These are phyloP conservation scores for Jamesozyma gamospora DNA, from an alignment of 805 yeast species.

Conservation along the genomic window DNA sequence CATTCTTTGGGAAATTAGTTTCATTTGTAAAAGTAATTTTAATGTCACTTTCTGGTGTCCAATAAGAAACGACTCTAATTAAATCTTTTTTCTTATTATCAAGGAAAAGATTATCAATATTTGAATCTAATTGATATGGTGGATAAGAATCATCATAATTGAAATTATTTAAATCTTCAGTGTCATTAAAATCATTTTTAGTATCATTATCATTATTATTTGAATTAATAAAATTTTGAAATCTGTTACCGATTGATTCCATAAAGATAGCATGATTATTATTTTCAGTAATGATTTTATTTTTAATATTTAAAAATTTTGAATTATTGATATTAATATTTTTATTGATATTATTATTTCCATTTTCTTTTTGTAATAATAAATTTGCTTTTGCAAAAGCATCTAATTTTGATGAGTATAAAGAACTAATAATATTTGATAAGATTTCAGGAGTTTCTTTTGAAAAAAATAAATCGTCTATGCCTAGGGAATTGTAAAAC, in stretches of 20 bases:
- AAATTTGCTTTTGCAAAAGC: conserved; percentile 60
- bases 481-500: conserved; percentile 82
- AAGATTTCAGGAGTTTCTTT: conserved; percentile 73
- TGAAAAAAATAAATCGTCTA: conserved; percentile 87
- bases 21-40: conserved; percentile 59
- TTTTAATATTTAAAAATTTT: conserved; percentile 49
- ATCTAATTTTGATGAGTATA: conserved; percentile 87
- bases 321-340: background rate
- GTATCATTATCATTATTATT: background rate
- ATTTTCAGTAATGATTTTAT: conserved; percentile 56
- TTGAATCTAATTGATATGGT: conserved; percentile 51
- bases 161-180: background rate
- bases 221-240: background rate
- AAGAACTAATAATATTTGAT: conserved; percentile 74
- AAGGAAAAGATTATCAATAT: conserved; percentile 74
- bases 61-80: conserved; percentile 63
- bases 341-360: background rate
- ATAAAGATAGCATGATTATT: conserved; percentile 87
- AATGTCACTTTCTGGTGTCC: conserved; percentile 29
- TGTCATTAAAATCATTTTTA: background rate
- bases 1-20: conserved; percentile 39
- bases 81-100: conserved; percentile 51
- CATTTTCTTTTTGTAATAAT: conserved; percentile 12
- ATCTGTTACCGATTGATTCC: conserved; percentile 40
- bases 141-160: conserved; percentile 15